A percentile compares a stretch with the other conserved stretches of the same genome.
These are phyloP conservation scores for Knufia petricola DNA, from an alignment of 2,329 filamentous ascomycete species.

Conservation along the genomic window DNA sequence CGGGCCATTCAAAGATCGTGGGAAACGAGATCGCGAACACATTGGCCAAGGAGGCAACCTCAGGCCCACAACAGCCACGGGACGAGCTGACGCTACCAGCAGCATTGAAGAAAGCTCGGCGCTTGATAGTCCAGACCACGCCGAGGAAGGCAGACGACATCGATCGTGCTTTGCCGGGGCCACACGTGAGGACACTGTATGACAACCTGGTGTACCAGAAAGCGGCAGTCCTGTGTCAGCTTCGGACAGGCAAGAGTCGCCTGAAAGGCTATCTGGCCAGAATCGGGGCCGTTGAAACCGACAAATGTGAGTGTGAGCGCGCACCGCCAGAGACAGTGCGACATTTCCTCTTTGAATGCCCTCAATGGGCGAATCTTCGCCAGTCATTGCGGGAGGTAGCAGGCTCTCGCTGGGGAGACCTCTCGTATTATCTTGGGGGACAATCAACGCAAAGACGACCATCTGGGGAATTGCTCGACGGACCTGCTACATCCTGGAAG, in stretches of 20 bases:
- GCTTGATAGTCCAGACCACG: neutral
- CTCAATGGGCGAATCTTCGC: neutral
- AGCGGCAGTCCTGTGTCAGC: constrained; percentile 1
- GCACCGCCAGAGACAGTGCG: constrained; percentile 3
- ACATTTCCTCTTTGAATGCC: constrained; percentile 8
- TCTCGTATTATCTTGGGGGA: neutral
- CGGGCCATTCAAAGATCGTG: too few species aligned
- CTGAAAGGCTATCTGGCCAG: constrained; percentile 6
- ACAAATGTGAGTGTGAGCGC: constrained; percentile 1
- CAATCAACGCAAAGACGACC: neutral
- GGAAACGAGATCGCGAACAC: too few species aligned
- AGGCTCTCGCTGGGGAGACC: too few species aligned
- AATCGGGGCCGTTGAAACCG: constrained; percentile 4
- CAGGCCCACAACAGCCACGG: neutral
- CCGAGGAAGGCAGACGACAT: neutral
- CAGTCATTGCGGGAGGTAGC: neutral
- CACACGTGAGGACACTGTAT: neutral
- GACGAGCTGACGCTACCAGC: neutral
- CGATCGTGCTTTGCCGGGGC: neutral
- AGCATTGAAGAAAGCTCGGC: constrained; percentile 1
- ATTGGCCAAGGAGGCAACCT: neutral
- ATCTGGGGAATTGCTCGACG: neutral
- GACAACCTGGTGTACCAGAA: neutral
- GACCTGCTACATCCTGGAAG: constrained; percentile 22
- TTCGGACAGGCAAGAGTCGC: constrained; percentile 5